Conservation (phyloP, 208 protist species). For the Angomonas desouzai region DNA sequence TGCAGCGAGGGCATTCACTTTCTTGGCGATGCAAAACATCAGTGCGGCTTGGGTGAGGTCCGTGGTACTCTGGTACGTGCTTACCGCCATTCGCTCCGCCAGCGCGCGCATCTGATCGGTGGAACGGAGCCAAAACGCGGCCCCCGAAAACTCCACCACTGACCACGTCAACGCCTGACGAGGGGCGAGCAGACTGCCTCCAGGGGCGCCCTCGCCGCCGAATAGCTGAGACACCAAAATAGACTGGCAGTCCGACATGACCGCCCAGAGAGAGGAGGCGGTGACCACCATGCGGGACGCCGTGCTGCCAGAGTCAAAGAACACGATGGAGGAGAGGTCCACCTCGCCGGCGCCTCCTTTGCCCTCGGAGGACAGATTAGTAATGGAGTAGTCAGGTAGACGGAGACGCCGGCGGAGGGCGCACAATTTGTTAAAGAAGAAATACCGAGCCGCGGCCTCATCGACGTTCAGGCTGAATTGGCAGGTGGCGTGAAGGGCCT, state of each 20-base stretch:
- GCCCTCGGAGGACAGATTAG: not conserved
- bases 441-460: slow-evolving; percentile 65
- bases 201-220: slow-evolving; percentile 14
- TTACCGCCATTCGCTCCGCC: slow-evolving; percentile 71
- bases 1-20: slow-evolving; percentile 77
- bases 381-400: slow-evolving; percentile 21
- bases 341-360: slow-evolving; percentile 16
- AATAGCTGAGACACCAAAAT: slow-evolving; percentile 42
- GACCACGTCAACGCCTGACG: not conserved
- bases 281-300: slow-evolving; percentile 35
- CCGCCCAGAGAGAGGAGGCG: slow-evolving; percentile 48
- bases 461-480: slow-evolving; percentile 57
- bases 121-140: slow-evolving; percentile 68
- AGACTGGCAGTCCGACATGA: slow-evolving; percentile 65
- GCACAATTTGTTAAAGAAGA: slow-evolving; percentile 62
- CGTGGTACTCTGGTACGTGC: slow-evolving; percentile 67
- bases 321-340: slow-evolving; percentile 29
- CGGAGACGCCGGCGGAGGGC: slow-evolving; percentile 53
- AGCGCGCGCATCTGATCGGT: slow-evolving; percentile 48
- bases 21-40: slow-evolving; percentile 84
- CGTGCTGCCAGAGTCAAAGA: slow-evolving; percentile 43
- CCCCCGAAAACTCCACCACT: slow-evolving; percentile 43
- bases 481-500: slow-evolving; percentile 43
- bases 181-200: not conserved
- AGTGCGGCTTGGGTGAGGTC: slow-evolving; percentile 80